A percentile compares a stretch with the other conserved stretches of the same genome.
Evolutionary conservation across 768 basidiomycete genomes (phyloP).

Genomic region (Lyophyllum decastes): DNA sequence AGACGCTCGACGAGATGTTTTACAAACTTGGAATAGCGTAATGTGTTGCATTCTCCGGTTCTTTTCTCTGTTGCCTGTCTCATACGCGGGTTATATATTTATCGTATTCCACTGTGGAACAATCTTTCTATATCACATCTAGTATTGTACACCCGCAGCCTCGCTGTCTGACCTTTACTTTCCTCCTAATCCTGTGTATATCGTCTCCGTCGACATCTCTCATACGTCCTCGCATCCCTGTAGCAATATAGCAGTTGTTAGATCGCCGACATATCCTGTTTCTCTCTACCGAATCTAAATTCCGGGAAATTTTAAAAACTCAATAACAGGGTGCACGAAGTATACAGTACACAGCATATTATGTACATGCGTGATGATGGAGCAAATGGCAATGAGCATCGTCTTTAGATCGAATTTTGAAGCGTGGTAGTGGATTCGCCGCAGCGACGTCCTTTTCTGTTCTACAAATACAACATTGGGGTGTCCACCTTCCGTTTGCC

Average conservation of each 20-base stretch:
- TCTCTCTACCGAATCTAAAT: not conserved
- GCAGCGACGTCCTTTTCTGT: constrained; percentile 17
- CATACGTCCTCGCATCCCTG: not conserved
- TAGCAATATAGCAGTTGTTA: constrained; percentile 3
- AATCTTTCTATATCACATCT: not conserved
- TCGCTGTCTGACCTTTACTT: not conserved
- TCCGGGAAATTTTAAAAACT: not conserved
- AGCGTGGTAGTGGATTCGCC: not conserved
- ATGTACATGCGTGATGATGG: not conserved
- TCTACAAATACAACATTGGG: constrained; percentile 18
- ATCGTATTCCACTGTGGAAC: not conserved
- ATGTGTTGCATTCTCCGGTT: not conserved
- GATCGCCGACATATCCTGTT: not conserved
- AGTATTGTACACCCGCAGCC: not conserved
- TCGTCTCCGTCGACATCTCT: not conserved
- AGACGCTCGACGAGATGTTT: constrained; percentile 84
- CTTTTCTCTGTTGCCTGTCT: not conserved
- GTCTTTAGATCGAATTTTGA: constrained; percentile 3
- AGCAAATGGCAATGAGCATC: not conserved
- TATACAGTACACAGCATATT: not conserved
- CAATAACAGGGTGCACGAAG: too few relatives aligned
- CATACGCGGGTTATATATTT: not conserved
- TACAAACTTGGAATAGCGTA: constrained; percentile 55
- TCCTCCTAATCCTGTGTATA: not conserved
- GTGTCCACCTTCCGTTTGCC: not conserved